Percentiles rank a stretch among this genome's conserved stretches.
These are phyloP conservation scores for Oidiodendron maius DNA, from an alignment of 495 filamentous ascomycete species.

Conservation along the genomic window DNA sequence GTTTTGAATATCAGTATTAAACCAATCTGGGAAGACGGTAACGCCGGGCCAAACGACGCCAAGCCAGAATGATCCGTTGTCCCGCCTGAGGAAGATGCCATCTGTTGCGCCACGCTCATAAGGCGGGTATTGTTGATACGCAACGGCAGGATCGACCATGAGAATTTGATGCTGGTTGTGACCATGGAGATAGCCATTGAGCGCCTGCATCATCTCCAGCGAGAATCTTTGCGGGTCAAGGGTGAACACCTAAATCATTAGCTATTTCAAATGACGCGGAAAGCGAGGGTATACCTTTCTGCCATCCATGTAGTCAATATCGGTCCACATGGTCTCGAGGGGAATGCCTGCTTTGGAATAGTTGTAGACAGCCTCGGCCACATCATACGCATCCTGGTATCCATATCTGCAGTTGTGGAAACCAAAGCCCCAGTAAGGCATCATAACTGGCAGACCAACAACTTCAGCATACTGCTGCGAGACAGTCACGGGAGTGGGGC, in stretches of 20 bases:
- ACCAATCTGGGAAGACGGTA: slow-evolving; percentile 82
- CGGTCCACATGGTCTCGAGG: slow-evolving; percentile 86
- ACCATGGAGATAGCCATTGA: slow-evolving; percentile 66
- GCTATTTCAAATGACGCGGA: neutral
- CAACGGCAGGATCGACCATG: slow-evolving; percentile 85
- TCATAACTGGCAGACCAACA: slow-evolving; percentile 65
- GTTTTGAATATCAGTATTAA: slow-evolving; percentile 53
- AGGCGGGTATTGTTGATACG: slow-evolving; percentile 53
- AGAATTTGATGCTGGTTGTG: slow-evolving; percentile 75
- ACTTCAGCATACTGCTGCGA: slow-evolving; percentile 68
- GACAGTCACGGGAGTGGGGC: slow-evolving; percentile 65
- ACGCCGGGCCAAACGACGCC: slow-evolving; percentile 85
- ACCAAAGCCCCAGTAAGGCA: slow-evolving; percentile 81
- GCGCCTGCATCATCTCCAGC: slow-evolving; percentile 55
- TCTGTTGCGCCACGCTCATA: slow-evolving; percentile 57
- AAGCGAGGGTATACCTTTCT: slow-evolving; percentile 33
- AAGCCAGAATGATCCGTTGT: slow-evolving; percentile 62
- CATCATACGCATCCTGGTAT: slow-evolving; percentile 68
- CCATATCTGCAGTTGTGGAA: slow-evolving; percentile 84
- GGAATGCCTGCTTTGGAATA: slow-evolving; percentile 72
- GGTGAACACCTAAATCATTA: slow-evolving; percentile 54
- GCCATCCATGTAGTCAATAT: slow-evolving; percentile 74
- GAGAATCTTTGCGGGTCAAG: slow-evolving; percentile 71
- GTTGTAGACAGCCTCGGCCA: slow-evolving; percentile 76
- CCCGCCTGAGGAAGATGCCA: slow-evolving; percentile 58